A percentile compares a stretch with the other conserved stretches of the same genome.
Evolutionary conservation across 345 rosid species (phyloP).

Genomic region (Populus simonii): DNA sequence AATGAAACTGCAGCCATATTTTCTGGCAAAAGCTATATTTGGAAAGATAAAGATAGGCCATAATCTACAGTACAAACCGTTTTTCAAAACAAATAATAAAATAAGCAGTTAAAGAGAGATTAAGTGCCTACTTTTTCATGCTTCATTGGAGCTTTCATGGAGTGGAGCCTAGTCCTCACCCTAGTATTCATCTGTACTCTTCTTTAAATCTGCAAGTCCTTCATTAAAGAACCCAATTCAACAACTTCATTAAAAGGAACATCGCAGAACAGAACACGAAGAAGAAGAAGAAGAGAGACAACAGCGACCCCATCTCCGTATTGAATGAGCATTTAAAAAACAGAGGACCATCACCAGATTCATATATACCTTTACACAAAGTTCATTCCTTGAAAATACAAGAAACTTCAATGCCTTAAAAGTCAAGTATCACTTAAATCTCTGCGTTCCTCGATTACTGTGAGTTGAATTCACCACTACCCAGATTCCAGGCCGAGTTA

Average conservation of each 20-base stretch:
- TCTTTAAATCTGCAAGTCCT: slow-evolving; percentile 13
- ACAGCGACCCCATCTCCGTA: not conserved
- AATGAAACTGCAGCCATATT: slow-evolving; percentile 30
- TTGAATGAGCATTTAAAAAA: slow-evolving; percentile 2
- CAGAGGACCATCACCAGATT: slow-evolving; percentile 13
- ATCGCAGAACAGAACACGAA: not conserved
- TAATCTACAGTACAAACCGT: slow-evolving; percentile 20
- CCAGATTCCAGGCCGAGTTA: slow-evolving; percentile 11
- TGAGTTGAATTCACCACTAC: slow-evolving; percentile 1
- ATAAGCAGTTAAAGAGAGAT: slow-evolving; percentile 6
- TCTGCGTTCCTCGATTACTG: slow-evolving; percentile 7
- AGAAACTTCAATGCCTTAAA: slow-evolving; percentile 13
- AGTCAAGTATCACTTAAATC: not conserved
- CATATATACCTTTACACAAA: slow-evolving; percentile 16
- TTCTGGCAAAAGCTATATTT: slow-evolving; percentile 11
- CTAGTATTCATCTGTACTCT: slow-evolving; percentile 36
- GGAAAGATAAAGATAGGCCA: slow-evolving; percentile 7
- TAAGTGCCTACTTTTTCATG: slow-evolving; percentile 42
- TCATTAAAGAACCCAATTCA: slow-evolving; percentile 1
- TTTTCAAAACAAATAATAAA: slow-evolving; percentile 15
- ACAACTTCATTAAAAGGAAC: not conserved
- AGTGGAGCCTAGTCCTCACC: slow-evolving; percentile 26
- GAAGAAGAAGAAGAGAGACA: not conserved
- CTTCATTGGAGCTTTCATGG: slow-evolving; percentile 34
- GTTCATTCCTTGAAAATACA: slow-evolving; percentile 24